Percentiles rank a stretch among this genome's conserved stretches.
Evolutionary conservation across 2,329 filamentous ascomycete genomes (phyloP).

Genomic region (Diaporthe citrichinensis): DNA sequence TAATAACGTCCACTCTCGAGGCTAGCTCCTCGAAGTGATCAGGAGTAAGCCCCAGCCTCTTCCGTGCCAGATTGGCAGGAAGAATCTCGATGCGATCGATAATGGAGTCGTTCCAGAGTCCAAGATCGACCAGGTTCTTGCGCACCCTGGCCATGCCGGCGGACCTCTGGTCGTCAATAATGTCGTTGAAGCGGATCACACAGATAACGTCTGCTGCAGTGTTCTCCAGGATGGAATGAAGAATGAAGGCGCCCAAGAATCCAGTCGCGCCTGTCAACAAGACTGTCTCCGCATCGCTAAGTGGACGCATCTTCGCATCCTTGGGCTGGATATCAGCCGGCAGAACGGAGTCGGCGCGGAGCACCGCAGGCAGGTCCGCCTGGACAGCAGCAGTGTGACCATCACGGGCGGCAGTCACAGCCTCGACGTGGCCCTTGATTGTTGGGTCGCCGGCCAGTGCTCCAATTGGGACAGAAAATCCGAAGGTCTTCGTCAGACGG

Average conservation of each 20-base stretch:
- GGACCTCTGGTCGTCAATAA: slow-evolving; percentile 73
- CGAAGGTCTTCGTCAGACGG: slow-evolving; percentile 77
- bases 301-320: slow-evolving; percentile 66
- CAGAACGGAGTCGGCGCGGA: slow-evolving; percentile 76
- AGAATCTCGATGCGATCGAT: slow-evolving; percentile 84
- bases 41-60: slow-evolving; percentile 76
- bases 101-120: slow-evolving; percentile 82
- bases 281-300: slow-evolving; percentile 77
- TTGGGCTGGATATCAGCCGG: slow-evolving; percentile 77
- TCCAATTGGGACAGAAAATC: slow-evolving; percentile 79
- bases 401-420: slow-evolving; percentile 78
- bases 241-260: slow-evolving; percentile 81
- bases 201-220: slow-evolving; percentile 80
- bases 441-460: slow-evolving; percentile 81
- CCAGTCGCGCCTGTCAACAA: slow-evolving; percentile 83
- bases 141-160: slow-evolving; percentile 80
- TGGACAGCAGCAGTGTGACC: slow-evolving; percentile 82
- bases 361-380: slow-evolving; percentile 78
- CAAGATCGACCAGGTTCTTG: slow-evolving; percentile 82
- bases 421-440: slow-evolving; percentile 79
- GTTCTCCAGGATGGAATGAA: slow-evolving; percentile 76
- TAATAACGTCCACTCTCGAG: slow-evolving; percentile 76
- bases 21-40: slow-evolving; percentile 77
- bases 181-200: slow-evolving; percentile 80
- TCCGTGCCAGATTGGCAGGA: slow-evolving; percentile 79